A percentile compares a stretch with the other conserved stretches of the same genome.
Conservation (phyloP, 2,329 filamentous ascomycete genomes). For the Paracorniculantispora psalliotae region DNA sequence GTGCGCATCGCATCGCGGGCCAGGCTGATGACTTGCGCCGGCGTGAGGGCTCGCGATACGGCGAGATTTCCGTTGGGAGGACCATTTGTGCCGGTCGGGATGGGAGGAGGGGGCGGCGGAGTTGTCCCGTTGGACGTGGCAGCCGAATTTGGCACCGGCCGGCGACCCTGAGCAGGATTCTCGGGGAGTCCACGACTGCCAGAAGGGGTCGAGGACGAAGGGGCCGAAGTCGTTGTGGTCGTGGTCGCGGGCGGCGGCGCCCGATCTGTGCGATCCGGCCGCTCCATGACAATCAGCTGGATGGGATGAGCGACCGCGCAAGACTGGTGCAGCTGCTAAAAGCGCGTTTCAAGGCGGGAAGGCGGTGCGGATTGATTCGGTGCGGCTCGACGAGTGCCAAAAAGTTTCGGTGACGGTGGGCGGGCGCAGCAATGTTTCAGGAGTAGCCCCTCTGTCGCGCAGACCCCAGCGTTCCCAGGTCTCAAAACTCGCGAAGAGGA, state of each 20-base stretch:
- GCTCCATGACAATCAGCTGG: conserved; percentile 26
- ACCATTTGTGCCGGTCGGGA: conserved; percentile 43
- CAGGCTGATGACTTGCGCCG: conserved; percentile 60
- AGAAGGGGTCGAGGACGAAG: not conserved
- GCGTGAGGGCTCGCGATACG: conserved; percentile 48
- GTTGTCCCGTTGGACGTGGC: conserved; percentile 37
- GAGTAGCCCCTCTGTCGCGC: conserved; percentile 12
- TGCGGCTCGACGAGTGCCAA: conserved; percentile 4
- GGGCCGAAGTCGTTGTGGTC: conserved; percentile 5
- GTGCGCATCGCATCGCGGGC: conserved; percentile 63
- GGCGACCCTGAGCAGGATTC: conserved; percentile 34
- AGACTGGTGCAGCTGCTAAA: conserved; percentile 17
- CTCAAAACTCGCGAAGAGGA: conserved; percentile 7
- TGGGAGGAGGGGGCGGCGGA: conserved; percentile 40
- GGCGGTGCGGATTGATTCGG: not conserved
- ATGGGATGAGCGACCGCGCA: conserved; percentile 20
- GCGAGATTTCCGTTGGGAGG: conserved; percentile 44
- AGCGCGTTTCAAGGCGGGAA: conserved; percentile 16
- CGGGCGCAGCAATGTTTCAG: conserved; percentile 11
- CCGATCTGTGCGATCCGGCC: conserved; percentile 20
- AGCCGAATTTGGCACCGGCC: conserved; percentile 34
- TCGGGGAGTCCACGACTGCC: conserved; percentile 34
- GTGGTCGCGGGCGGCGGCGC: conserved; percentile 16
- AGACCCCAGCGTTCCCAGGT: not conserved
- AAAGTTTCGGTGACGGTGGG: conserved; percentile 11